Evolutionary conservation across 768 basidiomycete genomes (phyloP).

Genomic region (Podaxis mareebaensis): DNA sequence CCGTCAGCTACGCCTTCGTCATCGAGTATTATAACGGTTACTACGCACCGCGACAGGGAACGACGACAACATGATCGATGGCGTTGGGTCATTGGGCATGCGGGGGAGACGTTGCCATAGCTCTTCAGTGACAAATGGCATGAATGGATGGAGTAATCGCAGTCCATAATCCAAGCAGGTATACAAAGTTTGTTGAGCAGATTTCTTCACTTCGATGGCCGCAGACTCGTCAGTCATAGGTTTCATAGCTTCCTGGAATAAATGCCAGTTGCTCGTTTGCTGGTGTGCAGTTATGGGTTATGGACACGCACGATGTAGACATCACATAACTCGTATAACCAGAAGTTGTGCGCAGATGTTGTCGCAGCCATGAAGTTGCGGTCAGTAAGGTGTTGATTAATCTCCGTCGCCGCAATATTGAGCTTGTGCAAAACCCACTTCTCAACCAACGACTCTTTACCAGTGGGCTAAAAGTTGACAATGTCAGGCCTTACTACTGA

Average conservation of each 20-base stretch:
- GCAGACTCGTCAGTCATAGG: constrained; percentile 88
- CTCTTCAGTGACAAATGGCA: constrained; percentile 99
- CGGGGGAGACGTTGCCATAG: constrained; percentile 96
- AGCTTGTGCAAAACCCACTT: constrained; percentile 95
- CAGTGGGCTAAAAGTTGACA: constrained; percentile 62
- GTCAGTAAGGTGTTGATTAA: constrained; percentile 72
- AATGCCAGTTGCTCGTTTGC: not conserved
- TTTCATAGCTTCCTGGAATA: constrained; percentile 91
- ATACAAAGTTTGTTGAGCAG: constrained; percentile 95
- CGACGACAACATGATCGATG: constrained; percentile 86
- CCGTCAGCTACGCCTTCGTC: not conserved
- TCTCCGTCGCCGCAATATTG: constrained; percentile 73
- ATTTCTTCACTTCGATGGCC: constrained; percentile 60
- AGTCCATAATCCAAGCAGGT: constrained; percentile 92
- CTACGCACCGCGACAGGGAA: constrained; percentile 78
- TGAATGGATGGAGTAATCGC: constrained; percentile 92
- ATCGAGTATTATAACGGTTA: not conserved
- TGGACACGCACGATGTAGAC: constrained; percentile 82
- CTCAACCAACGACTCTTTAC: constrained; percentile 90
- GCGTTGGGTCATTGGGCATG: constrained; percentile 75
- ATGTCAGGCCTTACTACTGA: constrained; percentile 13
- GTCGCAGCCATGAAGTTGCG: constrained; percentile 96
- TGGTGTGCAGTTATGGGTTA: not conserved
- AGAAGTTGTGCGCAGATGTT: constrained; percentile 84
- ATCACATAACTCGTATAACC: constrained; percentile 99